Evolutionary conservation across 371 early-diverging fungal species (phyloP).

Genomic region (Mortierella sp.): DNA sequence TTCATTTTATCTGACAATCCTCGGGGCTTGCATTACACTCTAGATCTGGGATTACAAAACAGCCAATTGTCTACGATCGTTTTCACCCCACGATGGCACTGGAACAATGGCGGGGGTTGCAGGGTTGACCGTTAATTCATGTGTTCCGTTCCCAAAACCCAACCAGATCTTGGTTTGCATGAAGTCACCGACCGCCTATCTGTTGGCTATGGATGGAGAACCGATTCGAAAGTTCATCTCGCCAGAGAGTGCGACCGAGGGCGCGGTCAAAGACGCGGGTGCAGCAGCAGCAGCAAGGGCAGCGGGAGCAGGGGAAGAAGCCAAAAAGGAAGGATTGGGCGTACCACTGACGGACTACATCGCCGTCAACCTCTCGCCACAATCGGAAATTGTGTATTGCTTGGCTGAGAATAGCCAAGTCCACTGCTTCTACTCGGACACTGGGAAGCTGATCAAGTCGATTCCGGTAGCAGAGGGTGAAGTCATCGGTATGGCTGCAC

Average conservation of each 20-base stretch:
- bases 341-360: conserved; percentile 73
- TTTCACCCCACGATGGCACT: conserved; percentile 60
- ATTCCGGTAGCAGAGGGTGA: conserved; percentile 68
- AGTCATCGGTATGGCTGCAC: conserved; percentile 74
- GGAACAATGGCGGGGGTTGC: conserved; percentile 54
- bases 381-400: conserved; percentile 81
- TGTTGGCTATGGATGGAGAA: conserved; percentile 70
- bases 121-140: conserved; percentile 55
- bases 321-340: conserved; percentile 54
- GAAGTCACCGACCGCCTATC: conserved; percentile 71
- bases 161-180: conserved; percentile 80
- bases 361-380: conserved; percentile 64
- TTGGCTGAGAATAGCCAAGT: conserved; percentile 71
- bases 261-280: conserved; percentile 20
- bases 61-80: conserved; percentile 63
- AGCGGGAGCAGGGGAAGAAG: conserved; percentile 57
- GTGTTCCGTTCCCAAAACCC: conserved; percentile 49
- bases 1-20: not conserved
- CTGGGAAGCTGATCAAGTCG: conserved; percentile 58
- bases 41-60: conserved; percentile 85
- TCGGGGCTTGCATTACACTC: not conserved
- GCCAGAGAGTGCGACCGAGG: conserved; percentile 28
- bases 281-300: conserved; percentile 22
- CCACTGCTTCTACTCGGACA: conserved; percentile 68
- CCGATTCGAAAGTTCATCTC: conserved; percentile 47